A percentile compares a stretch with the other conserved stretches of the same genome.
Conservation (phyloP, 2,329 filamentous ascomycete species). For the Pseudogymnoascus sp. region DNA sequence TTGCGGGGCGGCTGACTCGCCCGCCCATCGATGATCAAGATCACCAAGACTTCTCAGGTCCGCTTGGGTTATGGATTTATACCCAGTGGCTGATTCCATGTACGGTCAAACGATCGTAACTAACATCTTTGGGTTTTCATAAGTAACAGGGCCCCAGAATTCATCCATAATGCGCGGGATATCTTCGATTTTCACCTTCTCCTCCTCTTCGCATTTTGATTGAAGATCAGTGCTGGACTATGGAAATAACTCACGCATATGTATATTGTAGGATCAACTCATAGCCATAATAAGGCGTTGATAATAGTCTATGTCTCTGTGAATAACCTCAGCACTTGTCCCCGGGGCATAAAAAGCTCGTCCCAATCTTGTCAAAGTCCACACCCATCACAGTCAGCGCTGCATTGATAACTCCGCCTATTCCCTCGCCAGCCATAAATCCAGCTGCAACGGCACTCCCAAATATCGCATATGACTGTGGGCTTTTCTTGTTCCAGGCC, state of each 20-base stretch:
- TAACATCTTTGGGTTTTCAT: too few species aligned
- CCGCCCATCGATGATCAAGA: not conserved
- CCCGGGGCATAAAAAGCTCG: not conserved
- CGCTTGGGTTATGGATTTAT: not conserved
- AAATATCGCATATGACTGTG: slow-evolving; percentile 16
- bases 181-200: not conserved
- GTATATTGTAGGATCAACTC: not conserved
- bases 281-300: not conserved
- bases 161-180: not conserved
- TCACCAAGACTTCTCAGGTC: not conserved
- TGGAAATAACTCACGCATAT: not conserved
- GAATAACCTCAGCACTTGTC: not conserved
- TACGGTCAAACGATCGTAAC: not conserved
- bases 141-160: not conserved
- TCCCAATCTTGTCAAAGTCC: slow-evolving; percentile 2
- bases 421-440: slow-evolving; percentile 19
- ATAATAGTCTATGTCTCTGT: not conserved
- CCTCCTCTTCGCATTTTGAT: not conserved
- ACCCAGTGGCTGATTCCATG: not conserved
- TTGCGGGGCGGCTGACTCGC: not conserved
- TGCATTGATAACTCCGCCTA: slow-evolving; percentile 19
- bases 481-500: slow-evolving; percentile 14
- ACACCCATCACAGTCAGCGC: slow-evolving; percentile 11
- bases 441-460: slow-evolving; percentile 17
- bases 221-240: not conserved